Percentiles rank a stretch among this genome's conserved stretches.
Conservation (phyloP, 768 basidiomycete genomes). For the Mycena olivaceomarginata region DNA sequence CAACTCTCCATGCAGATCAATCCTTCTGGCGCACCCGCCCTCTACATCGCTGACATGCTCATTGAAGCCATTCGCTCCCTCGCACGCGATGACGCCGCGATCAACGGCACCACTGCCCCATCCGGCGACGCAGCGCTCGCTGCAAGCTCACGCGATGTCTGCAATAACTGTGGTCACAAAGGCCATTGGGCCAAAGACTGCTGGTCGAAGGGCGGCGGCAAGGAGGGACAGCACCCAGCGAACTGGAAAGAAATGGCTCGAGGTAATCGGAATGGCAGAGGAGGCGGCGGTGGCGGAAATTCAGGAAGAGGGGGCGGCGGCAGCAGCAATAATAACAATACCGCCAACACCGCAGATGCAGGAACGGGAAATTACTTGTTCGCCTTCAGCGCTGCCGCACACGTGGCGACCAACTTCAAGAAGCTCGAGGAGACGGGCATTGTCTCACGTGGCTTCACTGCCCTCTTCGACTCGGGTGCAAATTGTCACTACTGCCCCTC, state of each 20-base stretch:
- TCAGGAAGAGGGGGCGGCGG: not conserved
- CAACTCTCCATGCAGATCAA: too few species aligned
- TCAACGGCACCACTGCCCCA: too few species aligned
- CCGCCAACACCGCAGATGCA: not conserved
- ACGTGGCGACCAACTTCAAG: not conserved
- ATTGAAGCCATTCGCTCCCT: too few species aligned
- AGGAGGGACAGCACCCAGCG: not conserved
- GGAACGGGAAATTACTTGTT: not conserved
- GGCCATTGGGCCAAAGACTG: not conserved
- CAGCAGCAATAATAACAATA: not conserved
- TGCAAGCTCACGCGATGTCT: too few species aligned
- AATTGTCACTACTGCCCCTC: slow-evolving; percentile 28
- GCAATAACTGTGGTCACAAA: not conserved
- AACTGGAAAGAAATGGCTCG: not conserved
- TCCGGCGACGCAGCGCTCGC: too few species aligned
- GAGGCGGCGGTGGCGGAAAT: not conserved
- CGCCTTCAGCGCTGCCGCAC: not conserved
- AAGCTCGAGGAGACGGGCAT: not conserved
- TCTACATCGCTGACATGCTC: too few species aligned
- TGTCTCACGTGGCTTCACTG: not conserved
- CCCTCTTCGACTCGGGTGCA: slow-evolving; percentile 24
- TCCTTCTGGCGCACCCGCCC: too few species aligned
- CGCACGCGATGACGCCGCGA: too few species aligned
- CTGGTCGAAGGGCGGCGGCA: not conserved
- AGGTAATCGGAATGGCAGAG: not conserved